Conservation (phyloP, 768 basidiomycete species). For the Suillus clintonianus region DNA sequence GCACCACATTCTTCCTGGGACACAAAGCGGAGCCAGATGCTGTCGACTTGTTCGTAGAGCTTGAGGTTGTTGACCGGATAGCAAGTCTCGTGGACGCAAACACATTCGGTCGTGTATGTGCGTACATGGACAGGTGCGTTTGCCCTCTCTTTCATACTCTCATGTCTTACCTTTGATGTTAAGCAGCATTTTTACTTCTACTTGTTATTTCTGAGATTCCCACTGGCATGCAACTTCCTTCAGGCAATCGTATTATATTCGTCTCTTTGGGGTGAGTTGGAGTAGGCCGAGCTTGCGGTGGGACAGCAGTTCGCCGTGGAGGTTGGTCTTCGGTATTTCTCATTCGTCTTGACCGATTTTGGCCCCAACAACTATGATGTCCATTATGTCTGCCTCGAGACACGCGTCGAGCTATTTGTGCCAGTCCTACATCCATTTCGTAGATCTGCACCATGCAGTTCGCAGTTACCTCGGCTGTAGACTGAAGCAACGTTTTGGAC, state of each 20-base stretch:
- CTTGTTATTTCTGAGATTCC: too few relatives aligned
- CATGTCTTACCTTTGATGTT: background rate
- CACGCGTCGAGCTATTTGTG: slow-evolving; percentile 45
- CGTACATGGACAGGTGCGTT: slow-evolving; percentile 90
- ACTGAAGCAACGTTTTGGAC: too few relatives aligned
- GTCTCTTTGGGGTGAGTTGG: slow-evolving; percentile 4
- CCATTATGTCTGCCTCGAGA: slow-evolving; percentile 48
- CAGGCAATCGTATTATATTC: slow-evolving; percentile 56
- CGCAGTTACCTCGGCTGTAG: too few relatives aligned
- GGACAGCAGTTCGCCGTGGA: background rate
- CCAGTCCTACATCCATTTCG: slow-evolving; percentile 46
- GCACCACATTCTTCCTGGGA: slow-evolving; percentile 72
- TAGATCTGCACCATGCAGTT: slow-evolving; percentile 52
- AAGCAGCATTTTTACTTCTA: too few relatives aligned
- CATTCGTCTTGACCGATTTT: slow-evolving; percentile 2
- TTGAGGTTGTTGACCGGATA: slow-evolving; percentile 85
- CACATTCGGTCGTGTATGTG: slow-evolving; percentile 86
- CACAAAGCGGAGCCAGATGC: slow-evolving; percentile 99
- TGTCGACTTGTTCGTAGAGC: slow-evolving; percentile 92
- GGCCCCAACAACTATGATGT: slow-evolving; percentile 43
- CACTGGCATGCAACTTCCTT: slow-evolving; percentile 98
- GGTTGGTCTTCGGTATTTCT: slow-evolving; percentile 1
- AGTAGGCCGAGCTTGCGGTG: slow-evolving; percentile 1
- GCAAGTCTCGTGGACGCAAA: slow-evolving; percentile 80
- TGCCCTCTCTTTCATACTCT: background rate